Conservation (phyloP, 179 eudicot genomes). For the Pouteria campechiana region DNA sequence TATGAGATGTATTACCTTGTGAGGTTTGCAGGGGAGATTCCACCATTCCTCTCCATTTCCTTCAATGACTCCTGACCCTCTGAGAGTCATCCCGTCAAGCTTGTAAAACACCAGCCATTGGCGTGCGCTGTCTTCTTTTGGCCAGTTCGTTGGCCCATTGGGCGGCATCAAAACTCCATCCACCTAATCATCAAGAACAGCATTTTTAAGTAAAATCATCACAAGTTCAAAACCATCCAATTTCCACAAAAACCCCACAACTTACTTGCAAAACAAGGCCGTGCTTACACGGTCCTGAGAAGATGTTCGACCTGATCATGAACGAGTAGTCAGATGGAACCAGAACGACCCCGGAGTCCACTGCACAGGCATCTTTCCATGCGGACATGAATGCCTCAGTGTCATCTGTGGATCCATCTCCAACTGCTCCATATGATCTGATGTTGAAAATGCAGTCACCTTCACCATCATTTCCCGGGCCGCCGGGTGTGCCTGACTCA, state of each 20-base stretch:
- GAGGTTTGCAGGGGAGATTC: slow-evolving; percentile 99
- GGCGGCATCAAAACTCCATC: slow-evolving; percentile 86
- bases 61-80: slow-evolving; percentile 77
- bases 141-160: slow-evolving; percentile 92
- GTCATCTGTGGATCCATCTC: slow-evolving; percentile 73
- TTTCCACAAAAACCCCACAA: background rate
- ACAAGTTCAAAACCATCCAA: background rate
- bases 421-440: slow-evolving; percentile 60
- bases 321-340: slow-evolving; percentile 49
- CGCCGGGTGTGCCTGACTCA: slow-evolving; percentile 20
- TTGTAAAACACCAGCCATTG: slow-evolving; percentile 89
- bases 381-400: slow-evolving; percentile 60
- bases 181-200: too few relatives aligned
- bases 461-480: background rate
- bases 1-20: slow-evolving; percentile 30
- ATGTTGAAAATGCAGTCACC: slow-evolving; percentile 55
- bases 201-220: too few relatives aligned
- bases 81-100: slow-evolving; percentile 54
- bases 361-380: slow-evolving; percentile 92
- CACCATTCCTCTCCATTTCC: slow-evolving; percentile 94
- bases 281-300: slow-evolving; percentile 81
- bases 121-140: slow-evolving; percentile 60
- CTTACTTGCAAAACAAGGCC: slow-evolving; percentile 74
- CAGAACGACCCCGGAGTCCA: slow-evolving; percentile 45
- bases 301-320: slow-evolving; percentile 69